Evolutionary conservation across 352 stramenopile genomes (phyloP).

Genomic region (Phytophthora litchii): DNA sequence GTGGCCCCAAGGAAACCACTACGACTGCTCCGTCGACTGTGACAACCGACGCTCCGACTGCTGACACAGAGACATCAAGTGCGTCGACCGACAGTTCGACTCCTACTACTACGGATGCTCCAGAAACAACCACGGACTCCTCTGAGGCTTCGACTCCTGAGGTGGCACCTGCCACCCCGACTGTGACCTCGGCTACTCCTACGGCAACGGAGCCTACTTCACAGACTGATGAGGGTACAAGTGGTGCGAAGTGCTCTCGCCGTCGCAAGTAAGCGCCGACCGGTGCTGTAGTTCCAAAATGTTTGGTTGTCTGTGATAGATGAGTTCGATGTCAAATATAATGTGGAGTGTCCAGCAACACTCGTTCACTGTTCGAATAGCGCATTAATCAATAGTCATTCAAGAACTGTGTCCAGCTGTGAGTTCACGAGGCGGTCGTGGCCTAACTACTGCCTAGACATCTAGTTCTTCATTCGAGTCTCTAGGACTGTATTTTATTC

Average conservation of each 20-base stretch:
- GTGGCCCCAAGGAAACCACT: slow-evolving; percentile 1
- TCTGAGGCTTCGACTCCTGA: slow-evolving; percentile 19
- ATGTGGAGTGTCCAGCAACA: background rate
- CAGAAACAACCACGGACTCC: slow-evolving; percentile 19
- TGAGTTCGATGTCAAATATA: slow-evolving; percentile 10
- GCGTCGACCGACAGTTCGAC: background rate
- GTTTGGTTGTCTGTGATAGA: slow-evolving; percentile 4
- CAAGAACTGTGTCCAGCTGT: background rate
- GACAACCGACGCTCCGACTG: slow-evolving; percentile 3
- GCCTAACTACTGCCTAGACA: background rate
- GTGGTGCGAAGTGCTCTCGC: slow-evolving; percentile 33
- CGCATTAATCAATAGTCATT: background rate
- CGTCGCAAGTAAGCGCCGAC: slow-evolving; percentile 25
- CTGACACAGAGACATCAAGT: background rate
- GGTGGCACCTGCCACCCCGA: slow-evolving; percentile 9
- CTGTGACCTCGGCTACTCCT: slow-evolving; percentile 8
- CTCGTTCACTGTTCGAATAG: slow-evolving; percentile 1
- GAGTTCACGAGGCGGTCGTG: background rate
- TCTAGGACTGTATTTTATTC: background rate
- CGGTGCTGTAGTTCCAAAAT: background rate
- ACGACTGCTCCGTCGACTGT: slow-evolving; percentile 5
- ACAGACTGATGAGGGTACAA: slow-evolving; percentile 4
- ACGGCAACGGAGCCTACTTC: slow-evolving; percentile 17
- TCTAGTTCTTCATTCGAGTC: background rate
- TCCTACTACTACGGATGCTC: background rate